phyloP scores from a whole-genome alignment of 2,329 filamentous ascomycete genomes.

The Epichloe festucae region DNA sequence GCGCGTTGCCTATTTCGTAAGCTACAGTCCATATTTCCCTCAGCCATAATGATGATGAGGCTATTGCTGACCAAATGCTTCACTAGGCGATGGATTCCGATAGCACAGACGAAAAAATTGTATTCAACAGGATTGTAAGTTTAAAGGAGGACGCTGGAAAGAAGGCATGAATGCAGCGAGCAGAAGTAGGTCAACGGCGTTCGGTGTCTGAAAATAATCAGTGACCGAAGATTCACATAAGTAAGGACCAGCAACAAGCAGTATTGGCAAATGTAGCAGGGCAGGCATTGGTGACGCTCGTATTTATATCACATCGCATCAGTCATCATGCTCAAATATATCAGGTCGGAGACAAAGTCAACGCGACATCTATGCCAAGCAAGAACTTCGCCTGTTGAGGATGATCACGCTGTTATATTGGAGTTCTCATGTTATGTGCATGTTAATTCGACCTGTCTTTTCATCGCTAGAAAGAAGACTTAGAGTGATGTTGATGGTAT shows the following conservation, averaged over 20 bases:
- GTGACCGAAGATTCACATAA: background rate
- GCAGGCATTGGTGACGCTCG: background rate
- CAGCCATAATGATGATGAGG: background rate
- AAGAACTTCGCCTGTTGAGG: no score
- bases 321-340: background rate
- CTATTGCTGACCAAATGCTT: conserved; percentile 3
- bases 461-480: no score
- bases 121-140: conserved; percentile 85
- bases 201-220: background rate
- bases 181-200: background rate
- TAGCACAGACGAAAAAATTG: conserved; percentile 59
- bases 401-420: no score
- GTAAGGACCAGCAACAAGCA: background rate
- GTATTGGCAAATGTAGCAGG: background rate
- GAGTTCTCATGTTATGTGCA: no score
- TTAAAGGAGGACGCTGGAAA: conserved; percentile 80
- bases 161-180: conserved; percentile 12
- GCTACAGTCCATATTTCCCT: conserved; percentile 11
- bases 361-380: background rate
- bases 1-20: conserved; percentile 71
- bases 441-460: no score
- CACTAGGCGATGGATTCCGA: conserved; percentile 59
- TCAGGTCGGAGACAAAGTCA: background rate
- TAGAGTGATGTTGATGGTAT: no score
- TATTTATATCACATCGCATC: background rate